Percentiles rank a stretch among this genome's conserved stretches.
Evolutionary conservation across 179 eudicot genomes (phyloP).

Genomic region (Nepenthes alata): DNA sequence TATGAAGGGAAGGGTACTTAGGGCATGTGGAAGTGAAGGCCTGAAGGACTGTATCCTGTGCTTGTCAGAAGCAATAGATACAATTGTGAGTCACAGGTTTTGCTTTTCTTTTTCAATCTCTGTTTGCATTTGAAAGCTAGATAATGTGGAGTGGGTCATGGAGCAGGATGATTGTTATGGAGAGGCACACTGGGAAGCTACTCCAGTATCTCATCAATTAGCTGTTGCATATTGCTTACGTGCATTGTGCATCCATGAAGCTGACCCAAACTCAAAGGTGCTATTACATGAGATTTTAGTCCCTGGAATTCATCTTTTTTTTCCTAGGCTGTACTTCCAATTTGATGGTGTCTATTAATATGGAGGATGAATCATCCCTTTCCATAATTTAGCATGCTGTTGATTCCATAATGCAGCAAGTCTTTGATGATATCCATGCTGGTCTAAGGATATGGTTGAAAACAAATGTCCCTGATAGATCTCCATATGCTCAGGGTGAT

Average conservation of each 20-base stretch:
- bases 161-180: conserved; percentile 23
- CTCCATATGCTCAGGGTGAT: conserved; percentile 22
- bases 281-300: conserved; percentile 16
- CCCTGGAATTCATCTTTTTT: conserved; percentile 4
- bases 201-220: conserved; percentile 32
- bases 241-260: conserved; percentile 63
- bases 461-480: conserved; percentile 18
- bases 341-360: background rate
- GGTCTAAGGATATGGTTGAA: conserved; percentile 55
- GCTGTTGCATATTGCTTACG: conserved; percentile 61
- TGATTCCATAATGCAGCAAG: conserved; percentile 27
- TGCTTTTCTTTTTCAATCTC: background rate
- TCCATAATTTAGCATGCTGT: background rate
- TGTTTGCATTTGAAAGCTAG: conserved; percentile 4
- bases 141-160: conserved; percentile 12
- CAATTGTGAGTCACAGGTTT: conserved; percentile 34
- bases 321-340: background rate
- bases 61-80: conserved; percentile 64
- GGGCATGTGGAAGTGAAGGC: conserved; percentile 44
- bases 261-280: conserved; percentile 55
- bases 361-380: conserved; percentile 4
- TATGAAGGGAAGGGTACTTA: conserved; percentile 42
- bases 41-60: conserved; percentile 38
- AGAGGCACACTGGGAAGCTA: conserved; percentile 10
- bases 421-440: conserved; percentile 41